Conservation (phyloP, 2,329 filamentous ascomycete genomes). For the Drechslerella stenobrocha region DNA sequence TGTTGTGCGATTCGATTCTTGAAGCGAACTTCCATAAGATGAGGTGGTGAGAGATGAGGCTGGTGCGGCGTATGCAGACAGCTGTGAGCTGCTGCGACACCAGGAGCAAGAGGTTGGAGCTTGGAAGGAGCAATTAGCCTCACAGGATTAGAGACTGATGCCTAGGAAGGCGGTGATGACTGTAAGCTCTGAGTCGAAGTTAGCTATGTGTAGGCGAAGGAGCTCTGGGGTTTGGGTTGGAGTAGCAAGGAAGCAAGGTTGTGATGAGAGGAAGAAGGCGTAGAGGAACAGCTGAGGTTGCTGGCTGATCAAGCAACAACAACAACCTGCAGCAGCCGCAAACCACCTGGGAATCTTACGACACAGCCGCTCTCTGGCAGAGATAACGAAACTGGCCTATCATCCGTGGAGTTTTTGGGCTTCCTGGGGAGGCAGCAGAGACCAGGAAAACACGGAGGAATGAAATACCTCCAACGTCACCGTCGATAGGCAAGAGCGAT, state of each 20-base stretch:
- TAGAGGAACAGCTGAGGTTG: constrained; percentile 5
- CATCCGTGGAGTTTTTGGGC: constrained; percentile 20
- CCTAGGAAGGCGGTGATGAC: not conserved
- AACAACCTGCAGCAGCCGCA: constrained; percentile 3
- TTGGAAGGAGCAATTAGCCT: constrained; percentile 13
- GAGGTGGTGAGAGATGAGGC: constrained; percentile 1
- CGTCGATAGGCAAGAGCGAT: constrained; percentile 21
- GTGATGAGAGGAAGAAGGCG: not conserved
- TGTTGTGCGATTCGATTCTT: not conserved
- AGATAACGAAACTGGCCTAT: constrained; percentile 23
- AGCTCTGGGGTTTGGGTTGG: not conserved
- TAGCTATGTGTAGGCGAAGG: not conserved
- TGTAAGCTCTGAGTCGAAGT: constrained; percentile 4
- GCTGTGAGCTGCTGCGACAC: constrained; percentile 2
- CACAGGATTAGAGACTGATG: constrained; percentile 7
- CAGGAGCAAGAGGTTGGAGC: not conserved
- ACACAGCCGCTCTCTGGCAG: not conserved
- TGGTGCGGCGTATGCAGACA: not conserved
- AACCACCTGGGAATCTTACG: not conserved
- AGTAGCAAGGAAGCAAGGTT: constrained; percentile 1
- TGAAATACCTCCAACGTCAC: constrained; percentile 40
- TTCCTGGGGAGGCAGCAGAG: constrained; percentile 1
- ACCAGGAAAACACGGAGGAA: constrained; percentile 27
- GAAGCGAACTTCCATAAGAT: constrained; percentile 25
- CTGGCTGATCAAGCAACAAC: constrained; percentile 16